Percentiles rank a stretch among this genome's conserved stretches.
Conservation (phyloP, 768 basidiomycete species). For the Leccinellum albellum region DNA sequence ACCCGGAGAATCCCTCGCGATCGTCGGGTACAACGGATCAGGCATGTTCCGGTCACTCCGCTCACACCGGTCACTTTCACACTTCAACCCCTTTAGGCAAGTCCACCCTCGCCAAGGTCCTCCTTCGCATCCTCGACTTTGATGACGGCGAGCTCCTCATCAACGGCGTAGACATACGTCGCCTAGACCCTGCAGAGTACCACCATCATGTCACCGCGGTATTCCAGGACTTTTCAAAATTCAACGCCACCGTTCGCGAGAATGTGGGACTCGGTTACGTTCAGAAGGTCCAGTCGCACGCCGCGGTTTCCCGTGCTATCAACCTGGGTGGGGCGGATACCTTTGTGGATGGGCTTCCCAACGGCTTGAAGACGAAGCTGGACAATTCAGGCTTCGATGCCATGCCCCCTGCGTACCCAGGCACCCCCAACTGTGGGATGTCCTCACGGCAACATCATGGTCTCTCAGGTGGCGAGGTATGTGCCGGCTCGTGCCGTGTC, state of each 20-base stretch:
- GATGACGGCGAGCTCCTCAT: slow-evolving; percentile 63
- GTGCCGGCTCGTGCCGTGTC: slow-evolving; percentile 17
- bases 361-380: slow-evolving; percentile 70
- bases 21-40: slow-evolving; percentile 84
- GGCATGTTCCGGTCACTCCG: slow-evolving; percentile 40
- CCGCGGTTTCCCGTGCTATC: slow-evolving; percentile 62
- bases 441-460: slow-evolving; percentile 50
- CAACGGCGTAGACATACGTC: slow-evolving; percentile 67
- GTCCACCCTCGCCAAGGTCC: slow-evolving; percentile 79
- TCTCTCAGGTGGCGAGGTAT: slow-evolving; percentile 81
- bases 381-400: slow-evolving; percentile 59
- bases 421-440: slow-evolving; percentile 29
- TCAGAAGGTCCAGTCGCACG: slow-evolving; percentile 52
- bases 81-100: slow-evolving; percentile 50
- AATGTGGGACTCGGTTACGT: slow-evolving; percentile 86
- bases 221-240: slow-evolving; percentile 84
- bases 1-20: slow-evolving; percentile 77
- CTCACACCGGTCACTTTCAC: slow-evolving; percentile 10
- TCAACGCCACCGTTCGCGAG: slow-evolving; percentile 70
- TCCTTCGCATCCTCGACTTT: slow-evolving; percentile 77
- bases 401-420: slow-evolving; percentile 33
- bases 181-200: slow-evolving; percentile 62
- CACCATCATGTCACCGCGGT: slow-evolving; percentile 76
- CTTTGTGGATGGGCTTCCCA: slow-evolving; percentile 62
- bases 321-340: slow-evolving; percentile 66